Evolutionary conservation across 176 grass and related monocot genomes (phyloP).

Genomic region (Puya raimondii): DNA sequence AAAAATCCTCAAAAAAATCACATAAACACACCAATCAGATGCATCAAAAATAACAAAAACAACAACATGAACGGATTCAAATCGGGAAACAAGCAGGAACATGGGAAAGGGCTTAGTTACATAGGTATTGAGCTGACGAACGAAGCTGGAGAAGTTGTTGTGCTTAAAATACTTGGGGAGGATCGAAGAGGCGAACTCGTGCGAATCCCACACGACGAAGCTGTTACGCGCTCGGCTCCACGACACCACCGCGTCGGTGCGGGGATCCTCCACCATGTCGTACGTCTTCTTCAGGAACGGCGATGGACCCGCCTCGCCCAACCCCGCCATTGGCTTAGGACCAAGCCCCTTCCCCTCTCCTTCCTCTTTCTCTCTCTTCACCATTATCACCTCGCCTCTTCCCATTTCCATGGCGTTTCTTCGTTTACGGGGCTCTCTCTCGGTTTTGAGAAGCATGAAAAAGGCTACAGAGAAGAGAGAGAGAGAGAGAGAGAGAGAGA

Average conservation of each 20-base stretch:
- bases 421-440: background rate
- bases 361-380: conserved; percentile 23
- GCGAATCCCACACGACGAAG: conserved; percentile 61
- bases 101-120: background rate
- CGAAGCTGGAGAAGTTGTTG: conserved; percentile 26
- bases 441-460: background rate
- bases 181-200: conserved; percentile 31
- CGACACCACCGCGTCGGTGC: conserved; percentile 39
- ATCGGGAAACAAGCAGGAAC: background rate
- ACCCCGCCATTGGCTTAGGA: conserved; percentile 21
- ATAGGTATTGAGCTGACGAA: conserved; percentile 24
- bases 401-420: background rate
- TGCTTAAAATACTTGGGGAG: conserved; percentile 34
- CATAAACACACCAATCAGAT: no score
- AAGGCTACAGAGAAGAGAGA: background rate
- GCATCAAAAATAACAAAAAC: no score
- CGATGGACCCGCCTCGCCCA: conserved; percentile 19
- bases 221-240: conserved; percentile 29
- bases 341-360: background rate
- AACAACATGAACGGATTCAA: no score
- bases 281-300: conserved; percentile 55
- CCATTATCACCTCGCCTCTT: background rate
- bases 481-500: no score
- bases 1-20: no score
- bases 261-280: conserved; percentile 44